Conservation (phyloP, 106 monocot species). For the Dendrobium catenatum region DNA sequence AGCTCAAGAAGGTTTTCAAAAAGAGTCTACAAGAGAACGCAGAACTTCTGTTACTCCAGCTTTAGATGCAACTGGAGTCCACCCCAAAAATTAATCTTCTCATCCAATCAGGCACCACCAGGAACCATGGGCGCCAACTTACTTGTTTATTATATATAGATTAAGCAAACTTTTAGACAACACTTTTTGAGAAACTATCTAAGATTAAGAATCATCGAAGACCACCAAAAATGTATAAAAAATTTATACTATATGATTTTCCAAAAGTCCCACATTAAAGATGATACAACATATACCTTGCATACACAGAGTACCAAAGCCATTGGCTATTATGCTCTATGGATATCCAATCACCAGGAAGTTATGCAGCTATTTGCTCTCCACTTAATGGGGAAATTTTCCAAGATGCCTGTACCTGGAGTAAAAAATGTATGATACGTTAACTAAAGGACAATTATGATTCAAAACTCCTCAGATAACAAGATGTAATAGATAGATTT, state of each 20-base stretch:
- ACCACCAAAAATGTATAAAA: neutral
- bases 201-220: neutral
- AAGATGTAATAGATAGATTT: too few species aligned
- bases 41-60: neutral
- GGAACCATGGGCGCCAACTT: slow-evolving; percentile 55
- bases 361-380: slow-evolving; percentile 51
- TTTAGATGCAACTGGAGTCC: slow-evolving; percentile 48
- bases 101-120: slow-evolving; percentile 52
- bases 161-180: neutral
- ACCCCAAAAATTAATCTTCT: slow-evolving; percentile 49
- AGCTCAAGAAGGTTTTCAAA: neutral
- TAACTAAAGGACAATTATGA: too few species aligned
- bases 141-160: slow-evolving; percentile 49
- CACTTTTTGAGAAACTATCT: neutral
- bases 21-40: neutral
- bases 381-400: slow-evolving; percentile 77
- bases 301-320: slow-evolving; percentile 88
- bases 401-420: slow-evolving; percentile 75
- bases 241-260: neutral
- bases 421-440: neutral
- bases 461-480: too few species aligned
- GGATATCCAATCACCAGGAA: slow-evolving; percentile 60
- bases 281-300: slow-evolving; percentile 30
- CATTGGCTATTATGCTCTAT: slow-evolving; percentile 67
- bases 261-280: neutral